Base-by-base conservation (phyloP, 176 grass and related monocot species). In the Elymus sibiricus region DNA sequence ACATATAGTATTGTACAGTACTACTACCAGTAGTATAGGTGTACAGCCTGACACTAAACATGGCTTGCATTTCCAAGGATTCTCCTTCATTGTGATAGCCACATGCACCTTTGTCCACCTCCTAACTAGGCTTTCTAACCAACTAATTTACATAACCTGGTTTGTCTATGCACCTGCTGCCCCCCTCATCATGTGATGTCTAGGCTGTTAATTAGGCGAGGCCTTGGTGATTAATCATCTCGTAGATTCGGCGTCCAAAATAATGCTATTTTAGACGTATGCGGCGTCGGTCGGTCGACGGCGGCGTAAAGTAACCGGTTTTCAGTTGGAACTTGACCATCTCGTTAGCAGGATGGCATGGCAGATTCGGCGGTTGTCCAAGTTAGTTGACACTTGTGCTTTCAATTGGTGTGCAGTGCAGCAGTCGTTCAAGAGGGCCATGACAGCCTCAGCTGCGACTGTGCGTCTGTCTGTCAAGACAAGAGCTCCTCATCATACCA, bases 361-460 rank as follows among this genome's bases (percentile, higher is more conserved):
- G 67, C 68, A 76, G 82, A 86, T 90, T 90, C 85, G 51, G n/a
- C 71, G 8, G 83, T 86, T 74, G 62, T 39, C 31, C 49, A 19
- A 37, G 85, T 87, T 84, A 4, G 89, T 43, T 85, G 76, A 39
- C 31, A 85, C 85, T 63, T 84, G 62, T 53, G 53, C 77, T 87
- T 84, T 87, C 85, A 81, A 67, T 62, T 53, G 26, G 60, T 38
- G 44, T 14, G 27, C n/a, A 8, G 56, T 14, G 27, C 22, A 9
- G 9, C 66, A 58, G 68, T 32, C 55, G 85, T 17, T 17, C 42
- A 72, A 83, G 66, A 79, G 26, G 83, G 62, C 83, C 31, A 78
- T 51, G 85, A 75, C 80, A 87, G 81, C 68, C 85, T 80, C 85
- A 80, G 47, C 28, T 26, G 12, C 6, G 62, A 76, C 59, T 84